phyloP scores from a whole-genome alignment of 108 stramenopile species.

The Epipyxis sp. region DNA sequence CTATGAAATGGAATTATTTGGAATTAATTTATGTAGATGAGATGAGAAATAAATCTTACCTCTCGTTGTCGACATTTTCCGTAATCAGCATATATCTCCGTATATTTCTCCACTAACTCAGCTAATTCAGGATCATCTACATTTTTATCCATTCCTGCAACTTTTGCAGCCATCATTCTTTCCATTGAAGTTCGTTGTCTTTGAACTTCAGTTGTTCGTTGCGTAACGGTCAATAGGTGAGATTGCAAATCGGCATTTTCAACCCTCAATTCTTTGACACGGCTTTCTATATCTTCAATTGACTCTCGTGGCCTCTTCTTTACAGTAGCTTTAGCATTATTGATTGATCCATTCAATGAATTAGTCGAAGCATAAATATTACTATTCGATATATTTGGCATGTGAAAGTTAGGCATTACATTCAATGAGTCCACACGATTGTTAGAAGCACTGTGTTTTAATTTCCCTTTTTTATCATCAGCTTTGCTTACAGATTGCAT shows the following conservation, averaged over 20 bases:
- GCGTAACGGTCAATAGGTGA: constrained; percentile 26
- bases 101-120: constrained; percentile 43
- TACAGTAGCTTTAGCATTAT: neutral
- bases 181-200: constrained; percentile 22
- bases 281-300: constrained; percentile 6
- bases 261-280: constrained; percentile 2
- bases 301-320: constrained; percentile 18
- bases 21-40: neutral
- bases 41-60: neutral
- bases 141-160: neutral
- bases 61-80: constrained; percentile 70
- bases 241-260: constrained; percentile 31
- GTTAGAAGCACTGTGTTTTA: neutral
- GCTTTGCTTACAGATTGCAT: neutral
- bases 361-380: neutral
- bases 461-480: neutral
- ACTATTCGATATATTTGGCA: neutral
- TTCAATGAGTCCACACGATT: neutral
- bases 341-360: neutral
- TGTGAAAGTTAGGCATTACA: neutral
- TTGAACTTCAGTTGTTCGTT: constrained; percentile 34
- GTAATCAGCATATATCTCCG: constrained; percentile 79
- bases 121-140: constrained; percentile 6
- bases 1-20: neutral
- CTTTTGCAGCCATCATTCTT: neutral